phyloP scores from a whole-genome alignment of 2,329 filamentous ascomycete species.

The Alternaria rosae region DNA sequence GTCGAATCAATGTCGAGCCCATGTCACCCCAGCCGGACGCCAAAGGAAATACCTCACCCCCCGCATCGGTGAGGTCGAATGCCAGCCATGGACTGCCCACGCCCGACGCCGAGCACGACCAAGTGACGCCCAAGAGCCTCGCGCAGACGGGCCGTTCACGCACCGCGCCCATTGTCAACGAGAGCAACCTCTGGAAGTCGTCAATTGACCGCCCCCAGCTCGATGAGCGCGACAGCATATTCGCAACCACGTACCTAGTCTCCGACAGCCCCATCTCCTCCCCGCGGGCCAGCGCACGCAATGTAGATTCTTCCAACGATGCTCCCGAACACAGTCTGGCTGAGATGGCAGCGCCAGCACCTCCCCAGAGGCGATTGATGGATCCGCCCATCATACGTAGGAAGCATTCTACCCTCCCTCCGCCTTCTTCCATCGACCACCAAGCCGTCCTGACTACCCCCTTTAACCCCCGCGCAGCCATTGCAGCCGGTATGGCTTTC shows the following conservation, averaged over 20 bases:
- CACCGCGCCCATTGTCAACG: slow-evolving; percentile 46
- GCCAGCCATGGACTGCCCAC: slow-evolving; percentile 31
- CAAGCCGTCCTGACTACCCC: slow-evolving; percentile 42
- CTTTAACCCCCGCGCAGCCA: slow-evolving; percentile 39
- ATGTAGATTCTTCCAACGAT: slow-evolving; percentile 32
- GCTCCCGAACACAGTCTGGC: slow-evolving; percentile 34
- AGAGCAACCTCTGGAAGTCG: slow-evolving; percentile 45
- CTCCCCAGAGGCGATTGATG: slow-evolving; percentile 43
- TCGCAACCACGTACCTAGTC: slow-evolving; percentile 66
- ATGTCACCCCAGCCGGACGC: slow-evolving; percentile 52
- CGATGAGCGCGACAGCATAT: slow-evolving; percentile 69
- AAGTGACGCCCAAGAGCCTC: slow-evolving; percentile 44
- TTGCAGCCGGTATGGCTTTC: slow-evolving; percentile 30
- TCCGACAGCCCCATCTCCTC: slow-evolving; percentile 57
- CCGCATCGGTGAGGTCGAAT: slow-evolving; percentile 51
- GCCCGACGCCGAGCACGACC: slow-evolving; percentile 22
- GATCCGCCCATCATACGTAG: slow-evolving; percentile 42
- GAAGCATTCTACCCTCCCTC: slow-evolving; percentile 35
- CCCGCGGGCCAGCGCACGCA: slow-evolving; percentile 41
- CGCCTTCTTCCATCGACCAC: slow-evolving; percentile 37
- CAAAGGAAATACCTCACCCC: slow-evolving; percentile 50
- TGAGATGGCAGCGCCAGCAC: slow-evolving; percentile 40
- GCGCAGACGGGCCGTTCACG: slow-evolving; percentile 49
- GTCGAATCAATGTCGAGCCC: slow-evolving; percentile 54
- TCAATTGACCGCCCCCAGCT: slow-evolving; percentile 59